Evolutionary conservation across 805 yeast genomes (phyloP), one percentile per base, ranked within the genome.

Genomic region (Kluyveromyces wickerhamii): DNA sequence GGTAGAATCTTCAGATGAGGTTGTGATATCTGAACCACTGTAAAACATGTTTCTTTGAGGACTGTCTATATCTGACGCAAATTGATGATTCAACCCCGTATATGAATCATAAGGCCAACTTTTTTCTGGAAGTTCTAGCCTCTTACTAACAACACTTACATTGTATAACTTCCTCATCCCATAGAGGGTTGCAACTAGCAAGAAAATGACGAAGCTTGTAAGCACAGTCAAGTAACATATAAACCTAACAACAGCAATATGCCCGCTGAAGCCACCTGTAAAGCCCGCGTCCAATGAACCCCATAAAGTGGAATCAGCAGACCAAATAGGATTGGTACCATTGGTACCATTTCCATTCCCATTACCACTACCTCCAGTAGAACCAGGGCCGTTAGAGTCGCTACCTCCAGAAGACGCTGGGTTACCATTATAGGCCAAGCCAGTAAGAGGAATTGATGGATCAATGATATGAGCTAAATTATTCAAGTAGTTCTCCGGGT

Each of bases 401-500:
- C 56, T 45, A 2, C 71, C 71, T 11, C 15, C 13, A 7, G 38
- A 35, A 12, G 39, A 27, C 2, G 24, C 22, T 1, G 43, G 32
- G 20, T 34, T 22, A 13, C 44, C 44, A 12, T 34, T 34, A 27
- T 43, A 38, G 7, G 48, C 21, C 22, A 47, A 35, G 15, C 53
- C 51, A 5, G 46, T 42, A 21, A 53, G 34, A 7, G 56, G 51
- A 31, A 53, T 47, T 3, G 44, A 19, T 2, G 51, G 44, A 56
- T 88, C 96, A 44, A 89, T 81, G 56, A 84, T 68, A 23, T 57
- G 47, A 38, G 88, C 79, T 49, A 88, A 66, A 27, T 77, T 59
- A n/a, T 57, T 46, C 40, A 73, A 70, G 9, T 84, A 70, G 1
- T 67, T 45, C 49, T 73, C 72, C 13, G 78, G 68, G 56, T 79